phyloP scores from a whole-genome alignment of 1,284 basidiomycete genomes.

The Austropuccinia psidii region DNA sequence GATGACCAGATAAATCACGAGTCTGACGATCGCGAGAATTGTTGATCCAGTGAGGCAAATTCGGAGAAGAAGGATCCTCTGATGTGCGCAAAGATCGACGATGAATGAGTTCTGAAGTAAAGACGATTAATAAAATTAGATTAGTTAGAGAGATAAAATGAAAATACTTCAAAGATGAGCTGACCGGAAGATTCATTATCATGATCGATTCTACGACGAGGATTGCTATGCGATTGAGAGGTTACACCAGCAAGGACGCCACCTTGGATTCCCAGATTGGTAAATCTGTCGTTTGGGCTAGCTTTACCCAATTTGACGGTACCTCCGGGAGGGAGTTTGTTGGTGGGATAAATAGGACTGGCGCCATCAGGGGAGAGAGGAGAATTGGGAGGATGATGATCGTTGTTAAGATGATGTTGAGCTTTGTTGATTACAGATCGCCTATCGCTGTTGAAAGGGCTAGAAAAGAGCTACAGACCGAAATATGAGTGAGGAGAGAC shows the following conservation, averaged over 20 bases:
- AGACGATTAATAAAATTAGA: not conserved
- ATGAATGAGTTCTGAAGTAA: not conserved
- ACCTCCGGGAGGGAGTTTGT: conserved; percentile 16
- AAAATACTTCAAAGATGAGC: not conserved
- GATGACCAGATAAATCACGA: conserved; percentile 7
- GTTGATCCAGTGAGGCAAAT: not conserved
- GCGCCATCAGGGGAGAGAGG: not conserved
- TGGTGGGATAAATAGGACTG: not conserved
- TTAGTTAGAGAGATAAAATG: not conserved
- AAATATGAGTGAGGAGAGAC: not conserved
- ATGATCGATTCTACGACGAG: conserved; percentile 13
- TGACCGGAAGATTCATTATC: conserved; percentile 17
- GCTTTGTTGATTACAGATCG: conserved; percentile 7
- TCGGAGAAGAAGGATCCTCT: not conserved
- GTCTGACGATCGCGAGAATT: conserved; percentile 23
- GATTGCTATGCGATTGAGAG: conserved; percentile 1
- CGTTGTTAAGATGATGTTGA: conserved; percentile 14
- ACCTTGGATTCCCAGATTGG: conserved; percentile 30
- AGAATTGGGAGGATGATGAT: not conserved
- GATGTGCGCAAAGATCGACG: conserved; percentile 19
- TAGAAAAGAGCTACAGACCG: conserved; percentile 21
- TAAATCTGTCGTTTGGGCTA: conserved; percentile 26
- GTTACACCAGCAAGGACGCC: conserved; percentile 32
- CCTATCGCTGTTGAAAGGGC: conserved; percentile 33
- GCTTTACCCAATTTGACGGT: conserved; percentile 27